phyloP scores from a whole-genome alignment of 345 rosid genomes.

The Bruguiera gymnorhiza region DNA sequence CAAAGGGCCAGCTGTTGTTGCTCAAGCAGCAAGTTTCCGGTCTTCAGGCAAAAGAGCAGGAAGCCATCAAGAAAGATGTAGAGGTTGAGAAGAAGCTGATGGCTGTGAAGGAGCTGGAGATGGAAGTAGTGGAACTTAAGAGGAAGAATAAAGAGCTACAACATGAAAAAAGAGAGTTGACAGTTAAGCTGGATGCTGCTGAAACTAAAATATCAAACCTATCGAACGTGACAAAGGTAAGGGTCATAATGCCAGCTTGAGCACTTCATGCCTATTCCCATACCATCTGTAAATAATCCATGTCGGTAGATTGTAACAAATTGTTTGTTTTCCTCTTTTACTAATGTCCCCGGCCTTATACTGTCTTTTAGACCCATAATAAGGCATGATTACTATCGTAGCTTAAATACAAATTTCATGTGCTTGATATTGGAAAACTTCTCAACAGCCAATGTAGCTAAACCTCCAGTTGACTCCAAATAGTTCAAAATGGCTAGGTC shows the following conservation, averaged over 20 bases:
- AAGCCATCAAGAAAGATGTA: conserved; percentile 63
- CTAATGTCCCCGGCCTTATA: not conserved
- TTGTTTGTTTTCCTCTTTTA: not conserved
- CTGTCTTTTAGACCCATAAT: not conserved
- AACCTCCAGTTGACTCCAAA: too few relatives aligned
- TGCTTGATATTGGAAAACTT: too few relatives aligned
- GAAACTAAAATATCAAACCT: conserved; percentile 67
- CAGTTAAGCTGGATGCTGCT: conserved; percentile 74
- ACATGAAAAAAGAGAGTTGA: conserved; percentile 85
- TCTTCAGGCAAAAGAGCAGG: conserved; percentile 81
- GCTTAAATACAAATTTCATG: too few relatives aligned
- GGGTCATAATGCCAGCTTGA: not conserved
- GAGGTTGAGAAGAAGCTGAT: conserved; percentile 74
- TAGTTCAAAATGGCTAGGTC: too few relatives aligned
- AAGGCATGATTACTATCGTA: too few relatives aligned
- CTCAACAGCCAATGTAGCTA: too few relatives aligned
- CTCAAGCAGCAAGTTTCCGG: conserved; percentile 87
- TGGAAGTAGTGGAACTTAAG: conserved; percentile 82
- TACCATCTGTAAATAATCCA: too few relatives aligned
- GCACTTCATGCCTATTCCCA: too few relatives aligned
- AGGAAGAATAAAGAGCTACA: conserved; percentile 93
- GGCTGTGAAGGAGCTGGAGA: conserved; percentile 66
- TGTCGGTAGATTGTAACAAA: not conserved
- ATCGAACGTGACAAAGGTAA: conserved; percentile 91
- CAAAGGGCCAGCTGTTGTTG: conserved; percentile 82